These are phyloP conservation scores for Ophiosphaerella herpotricha DNA, from an alignment of 2,329 filamentous ascomycete genomes.

Conservation along the genomic window DNA sequence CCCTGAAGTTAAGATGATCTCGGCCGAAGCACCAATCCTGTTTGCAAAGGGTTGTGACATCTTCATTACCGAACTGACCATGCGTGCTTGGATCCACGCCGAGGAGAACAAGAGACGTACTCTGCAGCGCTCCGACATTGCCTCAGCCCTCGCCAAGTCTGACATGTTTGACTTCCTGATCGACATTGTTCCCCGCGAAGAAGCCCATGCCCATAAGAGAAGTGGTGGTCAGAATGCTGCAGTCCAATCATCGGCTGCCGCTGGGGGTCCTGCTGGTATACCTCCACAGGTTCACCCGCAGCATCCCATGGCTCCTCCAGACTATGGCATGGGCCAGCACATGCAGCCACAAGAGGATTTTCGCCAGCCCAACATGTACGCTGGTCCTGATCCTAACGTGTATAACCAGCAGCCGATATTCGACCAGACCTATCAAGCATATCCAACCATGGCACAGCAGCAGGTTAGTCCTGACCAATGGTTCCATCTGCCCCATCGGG, in stretches of 20 bases:
- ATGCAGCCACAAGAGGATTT: slow-evolving; percentile 71
- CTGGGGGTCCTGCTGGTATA: slow-evolving; percentile 39
- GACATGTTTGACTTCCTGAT: slow-evolving; percentile 99
- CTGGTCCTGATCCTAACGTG: slow-evolving; percentile 71
- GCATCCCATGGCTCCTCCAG: slow-evolving; percentile 59
- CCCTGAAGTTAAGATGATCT: slow-evolving; percentile 99
- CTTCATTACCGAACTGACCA: slow-evolving; percentile 97
- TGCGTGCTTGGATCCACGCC: slow-evolving; percentile 99
- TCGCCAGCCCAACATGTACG: slow-evolving; percentile 80
- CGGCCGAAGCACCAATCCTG: slow-evolving; percentile 93
- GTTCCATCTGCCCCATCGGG: neutral
- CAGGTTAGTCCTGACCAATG: slow-evolving; percentile 62
- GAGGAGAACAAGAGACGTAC: slow-evolving; percentile 98
- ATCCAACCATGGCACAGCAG: slow-evolving; percentile 76
- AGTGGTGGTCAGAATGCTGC: slow-evolving; percentile 44
- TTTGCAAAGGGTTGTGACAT: slow-evolving; percentile 99
- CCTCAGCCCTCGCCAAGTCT: slow-evolving; percentile 91
- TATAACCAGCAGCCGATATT: slow-evolving; percentile 86
- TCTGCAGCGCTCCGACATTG: slow-evolving; percentile 93
- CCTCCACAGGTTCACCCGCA: slow-evolving; percentile 52
- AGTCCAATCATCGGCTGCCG: slow-evolving; percentile 48
- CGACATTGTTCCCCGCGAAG: slow-evolving; percentile 95
- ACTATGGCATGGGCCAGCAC: slow-evolving; percentile 62
- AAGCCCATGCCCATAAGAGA: slow-evolving; percentile 84
- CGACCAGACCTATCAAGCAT: slow-evolving; percentile 76